These are phyloP conservation scores for Oropetium thomaeum DNA, from an alignment of 176 grass and related monocot species.

Conservation along the genomic window DNA sequence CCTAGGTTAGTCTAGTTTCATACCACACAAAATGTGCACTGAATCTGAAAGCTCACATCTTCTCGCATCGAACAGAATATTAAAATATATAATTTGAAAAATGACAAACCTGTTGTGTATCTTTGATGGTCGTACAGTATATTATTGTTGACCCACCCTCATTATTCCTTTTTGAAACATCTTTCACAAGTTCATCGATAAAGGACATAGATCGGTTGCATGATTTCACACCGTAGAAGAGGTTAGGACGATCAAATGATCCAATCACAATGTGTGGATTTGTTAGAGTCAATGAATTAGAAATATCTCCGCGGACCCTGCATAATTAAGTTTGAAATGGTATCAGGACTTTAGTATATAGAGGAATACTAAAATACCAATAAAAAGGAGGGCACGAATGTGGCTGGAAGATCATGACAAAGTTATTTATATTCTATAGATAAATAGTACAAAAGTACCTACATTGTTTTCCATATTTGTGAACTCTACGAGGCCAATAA, in stretches of 20 bases:
- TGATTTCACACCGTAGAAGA: conserved; percentile 82
- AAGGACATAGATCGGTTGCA: conserved; percentile 62
- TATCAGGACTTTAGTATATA: background rate
- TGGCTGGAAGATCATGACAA: background rate
- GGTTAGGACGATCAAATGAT: conserved; percentile 85
- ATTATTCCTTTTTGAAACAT: conserved; percentile 64
- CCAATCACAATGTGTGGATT: conserved; percentile 60
- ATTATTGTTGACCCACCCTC: conserved; percentile 77
- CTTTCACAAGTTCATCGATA: conserved; percentile 70
- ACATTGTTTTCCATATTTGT: background rate
- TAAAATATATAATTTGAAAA: conserved; percentile 10
- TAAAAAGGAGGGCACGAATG: background rate
- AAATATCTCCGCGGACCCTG: conserved; percentile 83
- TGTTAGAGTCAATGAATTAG: conserved; percentile 58
- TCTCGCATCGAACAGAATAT: conserved; percentile 30
- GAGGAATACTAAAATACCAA: background rate
- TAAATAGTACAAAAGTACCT: background rate
- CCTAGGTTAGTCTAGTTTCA: too few species aligned
- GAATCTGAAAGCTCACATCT: background rate
- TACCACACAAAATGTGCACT: background rate
- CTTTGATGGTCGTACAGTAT: conserved; percentile 82
- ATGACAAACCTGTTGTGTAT: conserved; percentile 72
- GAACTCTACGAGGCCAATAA: background rate
- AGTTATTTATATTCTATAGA: background rate
- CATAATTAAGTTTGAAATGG: conserved; percentile 24